Base-by-base conservation (phyloP, 2,329 filamentous ascomycete species). In the Epichloe scottii region DNA sequence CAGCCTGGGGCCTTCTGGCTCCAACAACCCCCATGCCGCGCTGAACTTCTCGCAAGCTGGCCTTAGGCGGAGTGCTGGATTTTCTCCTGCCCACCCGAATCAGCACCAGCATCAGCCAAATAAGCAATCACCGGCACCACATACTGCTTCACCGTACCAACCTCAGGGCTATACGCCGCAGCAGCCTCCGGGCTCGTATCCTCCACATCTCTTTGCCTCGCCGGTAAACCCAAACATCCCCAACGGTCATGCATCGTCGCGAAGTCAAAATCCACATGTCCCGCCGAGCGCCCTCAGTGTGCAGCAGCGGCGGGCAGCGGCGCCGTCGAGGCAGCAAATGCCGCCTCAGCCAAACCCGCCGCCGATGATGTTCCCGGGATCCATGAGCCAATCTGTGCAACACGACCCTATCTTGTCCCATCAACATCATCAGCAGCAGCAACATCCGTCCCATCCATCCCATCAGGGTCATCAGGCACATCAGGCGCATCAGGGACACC, bases 101-200 rank as follows among this genome's bases (percentile, higher is more conserved):
- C 72, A 74, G 58, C 70, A 72, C 57, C 72, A 74, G 57, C 70
- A 72, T 57, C 72, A 74, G 58, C 69, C 71, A 56, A 78, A 73
- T 61, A 79, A 80, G 62, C 73, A 76, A 54, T 76, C 77, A 30
- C 73, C 77, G 39, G 73, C 74, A 21, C 71, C 76, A 55, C 76
- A 77, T 56, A 70, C 76, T 59, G 72, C 75, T 53, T 73, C 76
- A 53, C 73, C 76, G 2, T 81, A 80, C 60, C 76, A 78, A 62
- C 60, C 71, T 49, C 73, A 76, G 56, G 68, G 71, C 53, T 80
- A 80, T 62, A 63, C 72, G 50, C 67, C 76, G 47, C 76, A 79
- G 60, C 75, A 76, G 58, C 68, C 71, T 30, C 66, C 71, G 54
- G 67, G 66, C 53, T 59, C 68, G 19, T 79, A 78, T 55, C 63